Evolutionary conservation across 352 stramenopile species (phyloP), one percentile per base, ranked within the genome.

Genomic region (Pythium utonaiense): DNA sequence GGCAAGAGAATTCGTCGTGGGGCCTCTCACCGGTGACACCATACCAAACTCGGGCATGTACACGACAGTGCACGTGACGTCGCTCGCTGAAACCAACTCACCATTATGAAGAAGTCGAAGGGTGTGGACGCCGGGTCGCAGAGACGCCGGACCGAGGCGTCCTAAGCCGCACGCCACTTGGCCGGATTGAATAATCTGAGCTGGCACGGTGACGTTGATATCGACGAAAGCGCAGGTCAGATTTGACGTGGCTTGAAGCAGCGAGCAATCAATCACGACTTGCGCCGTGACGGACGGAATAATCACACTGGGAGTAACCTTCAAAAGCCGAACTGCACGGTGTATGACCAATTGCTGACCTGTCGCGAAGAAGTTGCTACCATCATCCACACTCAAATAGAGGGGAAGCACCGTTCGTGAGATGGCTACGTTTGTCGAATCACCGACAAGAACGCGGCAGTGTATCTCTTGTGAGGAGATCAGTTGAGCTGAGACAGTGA

Each of bases 371-470:
- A 62, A 67, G 7, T 57, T 61, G n/a, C 28, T 41, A 3, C 47
- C 52, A 19, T 22, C 57, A 41, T 74, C 67, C 3, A 74, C 25
- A 22, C 62, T 70, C 3, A 70, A 25, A 25, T 33, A 53, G 1
- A 74, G 25, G 9, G 36, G 45, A 1, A 61, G 22, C 3, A 17
- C 2, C 0, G 6, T 33, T 10, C 22, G 12, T 6, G 41, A 3
- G 45, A n/a, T 27, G 0, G 30, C 30, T 2, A 60, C 24, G 25
- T 53, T 53, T 22, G 7, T 33, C 6, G 3, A 9, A 53, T 61
- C 52, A 27, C 30, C 21, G 17, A 62, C 50, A 40, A 6, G 48
- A 0, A 70, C 2, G 12, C 1, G 6, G 25, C 63, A 70, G 12
- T 6, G 7, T 8, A 70, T 33, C 7, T 57, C 44, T 10, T 17